A percentile compares a stretch with the other conserved stretches of the same genome.
phyloP scores from a whole-genome alignment of 2,329 filamentous ascomycete species.

The Monilinia vaccinii-corymbosi region DNA sequence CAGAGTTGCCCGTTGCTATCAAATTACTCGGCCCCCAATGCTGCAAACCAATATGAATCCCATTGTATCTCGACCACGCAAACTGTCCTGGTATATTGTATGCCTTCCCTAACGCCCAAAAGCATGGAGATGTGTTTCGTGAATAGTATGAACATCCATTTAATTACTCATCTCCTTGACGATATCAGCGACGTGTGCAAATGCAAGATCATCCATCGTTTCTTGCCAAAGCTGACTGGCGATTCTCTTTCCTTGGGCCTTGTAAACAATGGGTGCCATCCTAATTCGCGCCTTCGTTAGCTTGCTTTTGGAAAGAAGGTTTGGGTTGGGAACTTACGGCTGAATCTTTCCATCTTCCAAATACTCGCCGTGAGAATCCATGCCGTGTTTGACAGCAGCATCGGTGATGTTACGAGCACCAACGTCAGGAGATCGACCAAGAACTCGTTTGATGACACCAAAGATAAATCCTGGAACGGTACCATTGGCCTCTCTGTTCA shows the following conservation, averaged over 20 bases:
- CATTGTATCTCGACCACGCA: too few species aligned
- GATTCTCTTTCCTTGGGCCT: neutral
- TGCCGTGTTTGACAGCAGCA: neutral
- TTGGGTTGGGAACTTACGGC: conserved; percentile 5
- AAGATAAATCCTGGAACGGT: neutral
- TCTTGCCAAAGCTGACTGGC: conserved; percentile 8
- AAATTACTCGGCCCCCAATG: too few species aligned
- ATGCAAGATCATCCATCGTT: conserved; percentile 11
- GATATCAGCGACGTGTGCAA: conserved; percentile 4
- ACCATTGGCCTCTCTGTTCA: neutral
- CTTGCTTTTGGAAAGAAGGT: neutral
- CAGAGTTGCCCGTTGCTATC: too few species aligned
- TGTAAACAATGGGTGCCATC: conserved; percentile 8
- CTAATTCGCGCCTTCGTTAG: neutral
- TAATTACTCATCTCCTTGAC: neutral
- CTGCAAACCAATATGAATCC: too few species aligned
- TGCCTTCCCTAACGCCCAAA: too few species aligned
- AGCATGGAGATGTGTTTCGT: too few species aligned
- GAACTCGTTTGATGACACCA: conserved; percentile 1
- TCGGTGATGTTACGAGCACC: conserved; percentile 9
- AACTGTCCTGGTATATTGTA: too few species aligned
- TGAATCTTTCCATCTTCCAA: conserved; percentile 10
- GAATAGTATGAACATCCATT: neutral
- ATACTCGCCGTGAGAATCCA: conserved; percentile 10
- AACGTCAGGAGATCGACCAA: conserved; percentile 3